Evolutionary conservation across 2,329 filamentous ascomycete genomes (phyloP), one percentile per base, ranked within the genome.

Genomic region (Penicillium sp.): DNA sequence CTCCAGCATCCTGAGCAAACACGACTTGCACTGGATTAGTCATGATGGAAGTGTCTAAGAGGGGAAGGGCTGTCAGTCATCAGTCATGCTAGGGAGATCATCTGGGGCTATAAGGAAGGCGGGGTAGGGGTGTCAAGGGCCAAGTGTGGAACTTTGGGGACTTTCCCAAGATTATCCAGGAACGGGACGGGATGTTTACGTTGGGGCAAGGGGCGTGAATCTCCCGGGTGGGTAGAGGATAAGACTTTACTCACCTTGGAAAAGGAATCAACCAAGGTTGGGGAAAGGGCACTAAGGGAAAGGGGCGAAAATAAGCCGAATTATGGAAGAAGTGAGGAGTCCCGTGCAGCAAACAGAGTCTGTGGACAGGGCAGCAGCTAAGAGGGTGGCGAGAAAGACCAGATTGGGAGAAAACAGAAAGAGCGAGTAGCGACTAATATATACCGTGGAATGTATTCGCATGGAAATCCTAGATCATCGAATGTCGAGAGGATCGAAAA

Each of bases 1-100:
- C 52, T 40, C 54, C 60, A 12, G 56, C 50, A 6, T 57, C 48
- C n/a, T 52, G 49, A 13, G 56, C 45, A 43, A 57, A 56, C 53
- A 64, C 62, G 28, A 44, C n/a, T 20, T 56, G 37, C 47, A 9
- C 55, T 43, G n/a, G 59, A 27, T 42, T 53, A 54, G 47, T 55
- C 56, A 61, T 61, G 54, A 50, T 57, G 51, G 38, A 31, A 42
- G 32, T 24, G 43, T 49, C 50, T 57, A 6, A n/a, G 18, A 23
- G 15, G n/a, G 18, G 8, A 5, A 20, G 13, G 55, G 52, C 23
- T 27, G 27, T 33, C n/a, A 33, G 32, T 18, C 18, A 33, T 32
- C n/a, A 33, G 32, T 18, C 18, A 33, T 32, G 31, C 31, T 6
- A 32, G 31, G 13, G 31, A 32, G 13, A 23, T 41, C 18, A 5